Base-by-base conservation (phyloP, 768 basidiomycete genomes). In the Daedalea quercina region DNA sequence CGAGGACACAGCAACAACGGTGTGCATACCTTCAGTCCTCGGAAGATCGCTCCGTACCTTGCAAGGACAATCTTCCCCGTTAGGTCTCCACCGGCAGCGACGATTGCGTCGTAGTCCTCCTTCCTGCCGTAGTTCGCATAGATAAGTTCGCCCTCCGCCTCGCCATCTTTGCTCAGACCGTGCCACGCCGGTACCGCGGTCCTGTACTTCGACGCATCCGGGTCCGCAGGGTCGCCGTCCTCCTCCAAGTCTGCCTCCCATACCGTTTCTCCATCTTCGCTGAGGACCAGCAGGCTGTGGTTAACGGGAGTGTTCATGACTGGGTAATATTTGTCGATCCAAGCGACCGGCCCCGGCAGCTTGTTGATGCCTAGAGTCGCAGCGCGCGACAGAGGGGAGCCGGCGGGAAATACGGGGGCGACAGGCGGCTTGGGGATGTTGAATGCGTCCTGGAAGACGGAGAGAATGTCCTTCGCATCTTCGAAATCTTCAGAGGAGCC, bases 321-420 rank as follows among this genome's bases (percentile, higher is more conserved):
- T 0, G 94, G 93, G 67, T 87, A 95, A 67, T 98, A 96, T 44
- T 79, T 76, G 59, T 92, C 89, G 52, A 92, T 82, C 90, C 90
- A 93, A 50, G 85, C 88, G 0, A 69, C 76, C 3, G 87, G 85
- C 31, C 66, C 67, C 31, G 60, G 68, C 34, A 77, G 70, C 11
- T 71, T 73, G 6, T 67, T 60, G 26, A 82, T 69, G 20, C 66
- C 65, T 12, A 87, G 71, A 0, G 87, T 91, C 8, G 87, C 80
- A 43, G 77, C 72, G 44, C 83, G 83, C 22, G 87, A 89, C 44
- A 75, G 73, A 3, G 68, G 62, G 22, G 87, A 77, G 4, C 92
- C 91, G 17, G 90, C 88, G n/a, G 80, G 69, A 62, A 77, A 92
- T 49, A 92, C 74, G 19, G 86, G 83, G 3, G 63, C 55, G 17